Percentiles rank a stretch among this genome's conserved stretches.
Conservation (phyloP, 2,329 filamentous ascomycete species). For the Colletotrichum sp. region DNA sequence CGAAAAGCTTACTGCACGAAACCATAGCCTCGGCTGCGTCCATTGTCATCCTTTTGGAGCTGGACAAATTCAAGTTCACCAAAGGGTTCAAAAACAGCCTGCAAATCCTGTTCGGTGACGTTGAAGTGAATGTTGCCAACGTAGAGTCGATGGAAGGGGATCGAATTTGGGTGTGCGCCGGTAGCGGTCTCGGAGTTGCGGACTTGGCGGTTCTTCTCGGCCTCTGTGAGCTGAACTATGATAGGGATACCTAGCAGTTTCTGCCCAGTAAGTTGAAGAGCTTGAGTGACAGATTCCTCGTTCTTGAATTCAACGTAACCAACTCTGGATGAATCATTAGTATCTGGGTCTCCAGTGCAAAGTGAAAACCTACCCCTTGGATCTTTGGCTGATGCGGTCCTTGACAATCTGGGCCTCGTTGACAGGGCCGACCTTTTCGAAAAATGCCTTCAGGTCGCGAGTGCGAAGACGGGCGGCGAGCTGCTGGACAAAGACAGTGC, state of each 20-base stretch:
- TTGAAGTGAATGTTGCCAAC: slow-evolving; percentile 99
- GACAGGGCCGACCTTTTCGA: slow-evolving; percentile 92
- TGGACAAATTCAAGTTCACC: slow-evolving; percentile 98
- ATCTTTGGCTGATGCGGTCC: slow-evolving; percentile 93
- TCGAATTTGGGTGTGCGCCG: slow-evolving; percentile 75
- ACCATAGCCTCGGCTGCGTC: slow-evolving; percentile 91
- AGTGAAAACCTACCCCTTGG: slow-evolving; percentile 79
- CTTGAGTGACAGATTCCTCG: slow-evolving; percentile 90
- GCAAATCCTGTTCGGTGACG: slow-evolving; percentile 93
- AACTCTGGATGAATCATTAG: slow-evolving; percentile 70
- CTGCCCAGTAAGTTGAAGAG: slow-evolving; percentile 97
- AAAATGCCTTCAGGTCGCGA: slow-evolving; percentile 92
- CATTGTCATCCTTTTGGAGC: slow-evolving; percentile 92
- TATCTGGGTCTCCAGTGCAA: neutral
- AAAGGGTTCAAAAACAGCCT: slow-evolving; percentile 97
- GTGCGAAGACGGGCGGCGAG: slow-evolving; percentile 92
- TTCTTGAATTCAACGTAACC: slow-evolving; percentile 99
- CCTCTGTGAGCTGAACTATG: slow-evolving; percentile 97
- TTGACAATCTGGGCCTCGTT: slow-evolving; percentile 99
- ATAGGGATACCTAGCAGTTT: slow-evolving; percentile 98
- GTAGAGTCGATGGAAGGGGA: slow-evolving; percentile 97
- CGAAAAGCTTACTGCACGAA: slow-evolving; percentile 87
- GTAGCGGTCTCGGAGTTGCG: slow-evolving; percentile 73
- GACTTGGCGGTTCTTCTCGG: slow-evolving; percentile 98
- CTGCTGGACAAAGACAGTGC: slow-evolving; percentile 98